Conservation (phyloP, 2,329 filamentous ascomycete species). For the Fusarium chlamydosporum region DNA sequence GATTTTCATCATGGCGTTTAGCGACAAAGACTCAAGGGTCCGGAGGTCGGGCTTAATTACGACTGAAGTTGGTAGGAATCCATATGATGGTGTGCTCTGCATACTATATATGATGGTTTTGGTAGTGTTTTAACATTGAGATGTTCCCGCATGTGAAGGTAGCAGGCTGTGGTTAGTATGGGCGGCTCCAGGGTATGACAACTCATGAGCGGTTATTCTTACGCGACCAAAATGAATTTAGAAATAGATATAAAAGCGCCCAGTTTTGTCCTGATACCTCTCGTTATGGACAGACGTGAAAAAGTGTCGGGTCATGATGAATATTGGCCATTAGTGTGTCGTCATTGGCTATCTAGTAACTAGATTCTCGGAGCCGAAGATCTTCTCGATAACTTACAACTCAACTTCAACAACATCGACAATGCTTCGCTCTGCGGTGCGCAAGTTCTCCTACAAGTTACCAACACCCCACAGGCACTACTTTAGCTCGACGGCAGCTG, state of each 20-base stretch:
- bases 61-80: slow-evolving; percentile 9
- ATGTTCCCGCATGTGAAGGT: not conserved
- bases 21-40: slow-evolving; percentile 15
- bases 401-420: slow-evolving; percentile 21
- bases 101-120: slow-evolving; percentile 2
- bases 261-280: no score
- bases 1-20: slow-evolving; percentile 34
- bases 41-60: slow-evolving; percentile 6
- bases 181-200: not conserved
- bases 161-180: not conserved
- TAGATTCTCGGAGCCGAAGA: slow-evolving; percentile 18
- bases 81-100: slow-evolving; percentile 30
- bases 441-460: not conserved
- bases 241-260: not conserved
- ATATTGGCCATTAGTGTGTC: not conserved
- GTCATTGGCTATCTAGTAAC: slow-evolving; percentile 23
- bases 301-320: not conserved
- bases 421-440: slow-evolving; percentile 36
- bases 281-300: accelerated
- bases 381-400: slow-evolving; percentile 6
- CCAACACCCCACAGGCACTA: slow-evolving; percentile 30
- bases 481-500: slow-evolving; percentile 57
- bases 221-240: not conserved
- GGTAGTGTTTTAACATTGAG: not conserved
- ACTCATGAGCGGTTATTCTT: slow-evolving; percentile 4